These are phyloP conservation scores for Maudiozyma serrabonitensis DNA, from an alignment of 805 yeast species.

Conservation along the genomic window DNA sequence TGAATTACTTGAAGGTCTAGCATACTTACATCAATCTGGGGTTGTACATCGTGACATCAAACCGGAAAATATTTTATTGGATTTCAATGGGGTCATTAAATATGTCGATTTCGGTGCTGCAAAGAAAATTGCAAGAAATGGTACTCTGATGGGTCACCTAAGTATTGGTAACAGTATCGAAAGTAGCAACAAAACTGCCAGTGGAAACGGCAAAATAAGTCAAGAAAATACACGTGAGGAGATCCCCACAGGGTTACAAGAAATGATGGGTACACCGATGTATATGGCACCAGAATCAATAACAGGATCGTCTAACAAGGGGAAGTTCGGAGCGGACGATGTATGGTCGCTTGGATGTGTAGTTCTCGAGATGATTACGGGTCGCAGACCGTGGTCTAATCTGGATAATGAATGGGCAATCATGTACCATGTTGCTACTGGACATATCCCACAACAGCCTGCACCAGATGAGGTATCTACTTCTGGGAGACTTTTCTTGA, in stretches of 20 bases:
- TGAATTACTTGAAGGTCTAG: constrained; percentile 90
- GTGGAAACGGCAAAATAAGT: not conserved
- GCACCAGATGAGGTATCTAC: constrained; percentile 64
- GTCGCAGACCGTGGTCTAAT: constrained; percentile 93
- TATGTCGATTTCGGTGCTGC: constrained; percentile 98
- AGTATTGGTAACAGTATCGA: not conserved
- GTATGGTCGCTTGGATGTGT: constrained; percentile 98
- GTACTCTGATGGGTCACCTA: constrained; percentile 30
- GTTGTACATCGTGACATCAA: constrained; percentile 95
- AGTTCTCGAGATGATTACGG: constrained; percentile 92
- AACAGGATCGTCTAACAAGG: constrained; percentile 51
- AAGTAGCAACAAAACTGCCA: not conserved
- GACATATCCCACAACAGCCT: constrained; percentile 83
- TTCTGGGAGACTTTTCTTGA: constrained; percentile 61
- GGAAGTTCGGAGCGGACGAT: constrained; percentile 43
- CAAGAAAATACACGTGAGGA: constrained; percentile 9
- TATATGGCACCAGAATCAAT: constrained; percentile 98
- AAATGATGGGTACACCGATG: constrained; percentile 88
- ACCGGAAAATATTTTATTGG: constrained; percentile 86
- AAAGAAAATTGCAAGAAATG: constrained; percentile 62
- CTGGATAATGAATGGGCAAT: constrained; percentile 96
- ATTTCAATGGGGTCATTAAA: constrained; percentile 86
- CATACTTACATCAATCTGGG: constrained; percentile 87
- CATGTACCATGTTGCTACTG: constrained; percentile 96
- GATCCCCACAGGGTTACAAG: constrained; percentile 12